Evolutionary conservation across 495 filamentous ascomycete species (phyloP), one percentile per base, ranked within the genome.

Genomic region (Amniculicola lignicola): DNA sequence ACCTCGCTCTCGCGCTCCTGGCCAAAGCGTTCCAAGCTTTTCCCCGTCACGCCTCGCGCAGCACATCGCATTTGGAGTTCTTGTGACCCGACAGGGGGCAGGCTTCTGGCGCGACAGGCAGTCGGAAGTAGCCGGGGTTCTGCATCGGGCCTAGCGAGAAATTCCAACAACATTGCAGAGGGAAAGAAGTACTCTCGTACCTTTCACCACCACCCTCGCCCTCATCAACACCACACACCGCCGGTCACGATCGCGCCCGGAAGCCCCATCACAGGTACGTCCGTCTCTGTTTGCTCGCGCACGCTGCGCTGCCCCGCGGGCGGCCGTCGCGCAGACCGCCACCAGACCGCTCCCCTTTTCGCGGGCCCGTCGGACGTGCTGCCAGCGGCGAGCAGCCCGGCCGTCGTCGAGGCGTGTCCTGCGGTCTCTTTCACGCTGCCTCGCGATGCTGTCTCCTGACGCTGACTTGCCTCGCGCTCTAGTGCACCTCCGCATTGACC

Each of bases 401-500:
- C 31, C 43, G 24, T 44, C 43, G 31, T 43, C 33, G 31, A 53
- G 11, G 48, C 48, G 35, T 22, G 21, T 23, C 24, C 33, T 49
- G 41, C 42, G 27, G 14, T 29, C 37, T 29, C 39, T 2, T 23
- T 15, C 19, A 14, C 24, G 43, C 24, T 25, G 18, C 43, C 43
- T 28, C 16, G 2, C 43, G 23, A 15, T 14, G 22, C 16, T 43
- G 40, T 49, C 43, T 42, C 49, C 48, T 58, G 28, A 42, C 19
- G 54, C 59, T 58, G 54, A 63, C 54, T 35, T 19, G 54, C 49
- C 15, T 63, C 54, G 27, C 54, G 46, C 40, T 53, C 33, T 54
- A 63, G 59, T 63, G 54, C 55, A 48, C 56, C 38, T 50, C 62
- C 43, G 62, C 62, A 65, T 65, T 65, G 62, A 62, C 59, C 62